These are phyloP conservation scores for Sanghuangporus sanghuang DNA, from an alignment of 1,284 basidiomycete genomes.

Conservation along the genomic window DNA sequence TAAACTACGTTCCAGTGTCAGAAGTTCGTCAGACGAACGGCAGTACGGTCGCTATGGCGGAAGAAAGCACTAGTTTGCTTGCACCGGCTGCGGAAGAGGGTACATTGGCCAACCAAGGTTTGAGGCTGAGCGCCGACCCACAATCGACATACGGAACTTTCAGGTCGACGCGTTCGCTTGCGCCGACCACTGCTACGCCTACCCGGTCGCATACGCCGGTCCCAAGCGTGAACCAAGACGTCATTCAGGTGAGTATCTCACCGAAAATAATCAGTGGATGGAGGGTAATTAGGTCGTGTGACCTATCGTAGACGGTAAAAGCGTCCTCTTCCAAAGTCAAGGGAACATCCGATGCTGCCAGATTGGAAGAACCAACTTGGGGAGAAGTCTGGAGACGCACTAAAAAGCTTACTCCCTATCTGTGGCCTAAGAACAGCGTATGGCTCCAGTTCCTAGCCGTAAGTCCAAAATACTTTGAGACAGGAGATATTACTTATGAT, in stretches of 20 bases:
- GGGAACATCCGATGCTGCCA: conserved; percentile 21
- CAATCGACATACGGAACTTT: conserved; percentile 72
- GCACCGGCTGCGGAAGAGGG: conserved; percentile 38
- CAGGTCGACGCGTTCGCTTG: conserved; percentile 42
- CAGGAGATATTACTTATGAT: not conserved
- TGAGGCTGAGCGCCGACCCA: conserved; percentile 40
- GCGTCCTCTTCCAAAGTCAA: conserved; percentile 4
- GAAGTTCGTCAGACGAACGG: conserved; percentile 31
- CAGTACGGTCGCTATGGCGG: conserved; percentile 32
- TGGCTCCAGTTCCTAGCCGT: conserved; percentile 71
- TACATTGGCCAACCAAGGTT: conserved; percentile 37
- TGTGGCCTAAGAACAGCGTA: conserved; percentile 71
- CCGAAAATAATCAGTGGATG: not conserved
- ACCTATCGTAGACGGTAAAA: conserved; percentile 13
- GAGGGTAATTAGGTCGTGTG: not conserved
- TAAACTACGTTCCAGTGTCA: conserved; percentile 48
- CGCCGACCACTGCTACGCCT: conserved; percentile 48
- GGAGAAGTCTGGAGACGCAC: conserved; percentile 54
- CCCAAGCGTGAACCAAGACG: conserved; percentile 38
- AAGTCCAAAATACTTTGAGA: conserved; percentile 23
- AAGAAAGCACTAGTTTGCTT: conserved; percentile 48
- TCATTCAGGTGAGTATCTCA: conserved; percentile 26
- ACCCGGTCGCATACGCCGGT: conserved; percentile 60
- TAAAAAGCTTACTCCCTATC: conserved; percentile 64
- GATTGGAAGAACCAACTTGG: conserved; percentile 65